phyloP scores from a whole-genome alignment of 129 eudicot genomes.

The Solidago caesia region DNA sequence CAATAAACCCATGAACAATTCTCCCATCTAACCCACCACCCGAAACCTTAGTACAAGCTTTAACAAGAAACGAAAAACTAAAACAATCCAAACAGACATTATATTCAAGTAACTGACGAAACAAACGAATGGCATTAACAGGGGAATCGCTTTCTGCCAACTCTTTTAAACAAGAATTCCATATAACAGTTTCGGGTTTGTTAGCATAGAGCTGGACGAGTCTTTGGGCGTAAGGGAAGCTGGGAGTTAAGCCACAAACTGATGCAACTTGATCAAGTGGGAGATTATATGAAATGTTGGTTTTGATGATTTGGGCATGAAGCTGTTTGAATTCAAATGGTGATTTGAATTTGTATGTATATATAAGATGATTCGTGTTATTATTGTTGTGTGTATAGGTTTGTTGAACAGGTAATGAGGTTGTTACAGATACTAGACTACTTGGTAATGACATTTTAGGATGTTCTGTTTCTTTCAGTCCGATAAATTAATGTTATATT shows the following conservation, averaged over 20 bases:
- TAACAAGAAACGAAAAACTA: constrained; percentile 52
- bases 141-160: constrained; percentile 49
- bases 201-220: constrained; percentile 26
- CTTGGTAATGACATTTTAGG: too few species aligned
- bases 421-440: not conserved
- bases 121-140: constrained; percentile 41
- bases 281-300: constrained; percentile 28
- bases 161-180: constrained; percentile 52
- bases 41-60: constrained; percentile 44
- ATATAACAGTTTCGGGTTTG: constrained; percentile 27
- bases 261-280: constrained; percentile 50
- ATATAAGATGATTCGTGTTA: too few species aligned
- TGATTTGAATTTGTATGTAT: constrained; percentile 41
- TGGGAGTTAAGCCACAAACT: constrained; percentile 53
- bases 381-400: not conserved
- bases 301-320: constrained; percentile 46
- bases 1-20: constrained; percentile 41
- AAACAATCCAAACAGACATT: constrained; percentile 39
- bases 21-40: constrained; percentile 38
- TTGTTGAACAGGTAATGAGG: constrained; percentile 31
- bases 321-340: constrained; percentile 56
- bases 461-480: too few species aligned
- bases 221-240: constrained; percentile 46
- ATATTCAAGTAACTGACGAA: constrained; percentile 32
- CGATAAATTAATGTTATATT: too few species aligned